These are phyloP conservation scores for Entomortierella beljakovae DNA, from an alignment of 192 early-diverging fungal species.

Conservation along the genomic window DNA sequence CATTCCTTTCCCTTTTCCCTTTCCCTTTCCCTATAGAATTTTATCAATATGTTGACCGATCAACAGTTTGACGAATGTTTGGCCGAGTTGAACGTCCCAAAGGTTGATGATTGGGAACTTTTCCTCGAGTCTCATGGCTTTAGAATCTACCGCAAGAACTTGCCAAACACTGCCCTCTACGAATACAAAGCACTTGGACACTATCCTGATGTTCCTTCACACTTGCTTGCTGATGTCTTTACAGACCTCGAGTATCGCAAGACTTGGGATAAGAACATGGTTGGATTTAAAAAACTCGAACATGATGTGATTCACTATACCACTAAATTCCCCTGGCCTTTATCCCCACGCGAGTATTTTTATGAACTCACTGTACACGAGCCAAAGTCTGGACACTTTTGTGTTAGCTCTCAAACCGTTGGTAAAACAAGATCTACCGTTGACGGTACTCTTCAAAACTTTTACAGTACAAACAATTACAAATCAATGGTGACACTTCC, in stretches of 20 bases:
- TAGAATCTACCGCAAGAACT: slow-evolving; percentile 53
- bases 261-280: slow-evolving; percentile 68
- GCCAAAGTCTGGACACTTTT: slow-evolving; percentile 40
- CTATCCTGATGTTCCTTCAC: slow-evolving; percentile 55
- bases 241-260: slow-evolving; percentile 64
- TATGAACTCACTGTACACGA: slow-evolving; percentile 57
- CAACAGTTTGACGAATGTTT: slow-evolving; percentile 50
- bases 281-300: slow-evolving; percentile 49
- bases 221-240: slow-evolving; percentile 60
- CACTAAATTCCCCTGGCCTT: slow-evolving; percentile 65
- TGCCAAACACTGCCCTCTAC: slow-evolving; percentile 55
- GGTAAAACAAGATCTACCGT: slow-evolving; percentile 37
- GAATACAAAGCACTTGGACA: slow-evolving; percentile 63
- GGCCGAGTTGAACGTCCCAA: slow-evolving; percentile 32
- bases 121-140: slow-evolving; percentile 56
- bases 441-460: slow-evolving; percentile 38
- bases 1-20: not conserved
- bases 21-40: not conserved
- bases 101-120: slow-evolving; percentile 52
- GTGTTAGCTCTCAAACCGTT: slow-evolving; percentile 50
- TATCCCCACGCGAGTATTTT: slow-evolving; percentile 62
- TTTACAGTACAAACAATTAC: slow-evolving; percentile 42
- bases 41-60: slow-evolving; percentile 35
- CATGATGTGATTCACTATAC: slow-evolving; percentile 55
- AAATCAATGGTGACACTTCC: slow-evolving; percentile 52